These are phyloP conservation scores for Neurospora pannonica DNA, from an alignment of 495 filamentous ascomycete genomes.

Conservation along the genomic window DNA sequence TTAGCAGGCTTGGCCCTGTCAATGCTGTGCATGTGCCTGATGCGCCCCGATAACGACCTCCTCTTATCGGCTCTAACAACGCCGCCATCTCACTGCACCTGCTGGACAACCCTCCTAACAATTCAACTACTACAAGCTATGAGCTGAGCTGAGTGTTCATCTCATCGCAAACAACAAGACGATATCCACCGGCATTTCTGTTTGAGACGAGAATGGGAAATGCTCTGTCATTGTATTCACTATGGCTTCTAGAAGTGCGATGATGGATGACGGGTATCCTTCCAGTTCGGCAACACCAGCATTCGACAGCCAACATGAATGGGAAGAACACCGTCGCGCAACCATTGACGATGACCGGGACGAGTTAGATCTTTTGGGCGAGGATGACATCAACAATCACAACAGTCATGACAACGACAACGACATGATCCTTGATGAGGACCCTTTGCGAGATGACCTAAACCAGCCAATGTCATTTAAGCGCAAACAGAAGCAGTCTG, in stretches of 20 bases:
- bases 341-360: constrained; percentile 28
- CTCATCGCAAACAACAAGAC: background rate
- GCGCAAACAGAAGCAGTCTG: constrained; percentile 58
- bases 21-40: background rate
- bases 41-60: background rate
- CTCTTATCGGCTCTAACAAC: background rate
- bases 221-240: background rate
- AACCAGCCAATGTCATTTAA: constrained; percentile 68
- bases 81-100: background rate
- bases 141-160: background rate
- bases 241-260: constrained; percentile 15
- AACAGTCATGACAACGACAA: constrained; percentile 23
- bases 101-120: background rate
- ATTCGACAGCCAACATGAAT: background rate
- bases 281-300: constrained; percentile 6
- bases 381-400: constrained; percentile 22
- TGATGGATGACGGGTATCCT: constrained; percentile 10
- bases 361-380: constrained; percentile 37
- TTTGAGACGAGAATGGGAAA: constrained; percentile 11
- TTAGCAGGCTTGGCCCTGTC: background rate
- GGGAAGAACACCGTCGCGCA: constrained; percentile 12
- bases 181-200: background rate
- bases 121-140: background rate
- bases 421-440: constrained; percentile 28
- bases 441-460: constrained; percentile 41